Evolutionary conservation across 495 filamentous ascomycete species (phyloP), one percentile per base, ranked within the genome.

Genomic region (Margaritispora aquatica): DNA sequence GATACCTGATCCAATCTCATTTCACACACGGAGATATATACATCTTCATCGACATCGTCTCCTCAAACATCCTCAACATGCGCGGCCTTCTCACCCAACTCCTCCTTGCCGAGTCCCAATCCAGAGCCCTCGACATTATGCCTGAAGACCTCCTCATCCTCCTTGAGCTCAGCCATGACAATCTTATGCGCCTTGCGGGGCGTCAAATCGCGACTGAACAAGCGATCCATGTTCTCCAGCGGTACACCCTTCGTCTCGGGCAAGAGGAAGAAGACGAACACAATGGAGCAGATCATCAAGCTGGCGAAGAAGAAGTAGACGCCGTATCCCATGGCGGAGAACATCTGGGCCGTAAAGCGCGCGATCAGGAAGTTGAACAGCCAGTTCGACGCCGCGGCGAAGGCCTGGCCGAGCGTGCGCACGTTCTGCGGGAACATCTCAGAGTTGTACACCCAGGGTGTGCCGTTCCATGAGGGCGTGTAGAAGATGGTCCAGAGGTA

Each of bases 251-350:
- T 81, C 2, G 78, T 81, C 72, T 81, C 78, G 1, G 78, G 78
- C 3, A 80, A 34, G 11, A 70, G 68, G 61, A 80, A 78, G 54
- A 68, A 80, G 29, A 88, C 81, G 64, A 88, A 91, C 62, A 83
- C 55, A 48, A 87, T 79, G 23, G 84, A 85, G 13, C 81, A 63
- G 13, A 88, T 74, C 84, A 89, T 88, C 62, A 89, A 72, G 1
- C 79, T 80, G 1, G 86, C 86, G 63, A 91, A 91, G 77, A 90
- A 89, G 70, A 89, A 88, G 73, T 88, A 91, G 2, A 89, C 87
- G 21, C 85, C 88, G 64, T 87, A 88, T 27, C 75, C 77, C 80
- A 89, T 87, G 36, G 72, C 74, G 38, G 79, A 69, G 71, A 91
- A 89, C 84, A 90, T 89, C 66, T 91, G 85, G 21, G 84, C 84